phyloP scores from a whole-genome alignment of 192 early-diverging fungal species.

The Physocladia obscura region DNA sequence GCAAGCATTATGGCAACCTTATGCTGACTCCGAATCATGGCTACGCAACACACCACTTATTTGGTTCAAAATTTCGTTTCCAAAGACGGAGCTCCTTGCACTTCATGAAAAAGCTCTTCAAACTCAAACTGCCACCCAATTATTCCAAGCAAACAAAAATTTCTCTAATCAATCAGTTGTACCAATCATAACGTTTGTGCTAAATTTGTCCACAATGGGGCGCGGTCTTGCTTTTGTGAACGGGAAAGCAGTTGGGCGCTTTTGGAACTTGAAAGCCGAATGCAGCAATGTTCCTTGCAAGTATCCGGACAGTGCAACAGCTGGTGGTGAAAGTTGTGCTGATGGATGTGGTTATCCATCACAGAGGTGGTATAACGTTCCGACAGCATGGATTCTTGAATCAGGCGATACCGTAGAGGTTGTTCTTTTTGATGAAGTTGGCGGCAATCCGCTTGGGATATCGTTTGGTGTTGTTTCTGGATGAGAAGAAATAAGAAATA shows the following conservation, averaged over 20 bases:
- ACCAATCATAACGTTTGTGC: constrained; percentile 21
- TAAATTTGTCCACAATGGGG: constrained; percentile 35
- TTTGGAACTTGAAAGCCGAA: constrained; percentile 28
- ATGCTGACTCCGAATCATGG: not conserved
- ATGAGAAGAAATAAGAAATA: not conserved
- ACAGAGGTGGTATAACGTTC: constrained; percentile 43
- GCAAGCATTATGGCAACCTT: not conserved
- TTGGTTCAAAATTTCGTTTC: constrained; percentile 19
- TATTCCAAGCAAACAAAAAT: not conserved
- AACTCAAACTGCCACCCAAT: not conserved
- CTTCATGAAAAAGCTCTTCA: not conserved
- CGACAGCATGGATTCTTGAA: constrained; percentile 27
- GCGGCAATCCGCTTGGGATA: constrained; percentile 41
- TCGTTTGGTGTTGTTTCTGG: constrained; percentile 27
- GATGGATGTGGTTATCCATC: constrained; percentile 19
- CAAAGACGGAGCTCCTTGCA: constrained; percentile 1
- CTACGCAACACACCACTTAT: not conserved
- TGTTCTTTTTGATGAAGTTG: constrained; percentile 41
- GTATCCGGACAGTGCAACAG: constrained; percentile 9
- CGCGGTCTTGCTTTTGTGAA: constrained; percentile 38
- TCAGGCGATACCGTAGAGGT: constrained; percentile 21
- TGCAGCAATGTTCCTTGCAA: constrained; percentile 9
- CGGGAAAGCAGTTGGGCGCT: constrained; percentile 33
- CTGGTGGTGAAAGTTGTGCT: constrained; percentile 27
- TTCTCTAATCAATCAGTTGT: not conserved